Evolutionary conservation across 192 early-diverging fungal genomes (phyloP).

Genomic region (Dissophora globulifera): DNA sequence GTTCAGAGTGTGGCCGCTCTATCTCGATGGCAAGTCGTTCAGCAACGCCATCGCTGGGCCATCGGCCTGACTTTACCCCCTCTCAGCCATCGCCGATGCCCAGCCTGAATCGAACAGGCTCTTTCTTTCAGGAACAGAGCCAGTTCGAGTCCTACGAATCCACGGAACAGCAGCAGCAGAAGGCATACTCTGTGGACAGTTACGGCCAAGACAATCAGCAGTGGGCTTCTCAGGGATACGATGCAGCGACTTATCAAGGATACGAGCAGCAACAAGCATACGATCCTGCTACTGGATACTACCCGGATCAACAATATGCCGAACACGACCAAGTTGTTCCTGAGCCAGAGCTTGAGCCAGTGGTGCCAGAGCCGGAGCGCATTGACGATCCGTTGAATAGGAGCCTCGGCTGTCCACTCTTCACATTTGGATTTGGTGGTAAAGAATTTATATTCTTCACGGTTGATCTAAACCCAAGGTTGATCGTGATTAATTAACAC

Average conservation of each 20-base stretch:
- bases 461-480: neutral
- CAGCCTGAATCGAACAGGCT: slow-evolving; percentile 29
- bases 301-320: slow-evolving; percentile 23
- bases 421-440: slow-evolving; percentile 80
- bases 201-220: slow-evolving; percentile 14
- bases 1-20: slow-evolving; percentile 67
- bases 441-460: neutral
- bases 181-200: slow-evolving; percentile 4
- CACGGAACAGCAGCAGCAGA: slow-evolving; percentile 9
- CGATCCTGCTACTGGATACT: slow-evolving; percentile 26
- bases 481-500: neutral
- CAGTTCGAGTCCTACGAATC: slow-evolving; percentile 2
- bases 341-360: slow-evolving; percentile 23
- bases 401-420: slow-evolving; percentile 63
- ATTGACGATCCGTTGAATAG: slow-evolving; percentile 56
- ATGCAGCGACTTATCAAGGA: slow-evolving; percentile 27
- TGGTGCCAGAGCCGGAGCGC: slow-evolving; percentile 13
- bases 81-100: slow-evolving; percentile 14
- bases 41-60: slow-evolving; percentile 49
- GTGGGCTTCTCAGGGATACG: slow-evolving; percentile 9
- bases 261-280: slow-evolving; percentile 22
- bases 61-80: slow-evolving; percentile 24
- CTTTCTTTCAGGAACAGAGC: slow-evolving; percentile 14
- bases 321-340: slow-evolving; percentile 27
- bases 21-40: slow-evolving; percentile 53